Conservation (phyloP, 1,284 basidiomycete genomes). For the Wolfiporia cocos region DNA sequence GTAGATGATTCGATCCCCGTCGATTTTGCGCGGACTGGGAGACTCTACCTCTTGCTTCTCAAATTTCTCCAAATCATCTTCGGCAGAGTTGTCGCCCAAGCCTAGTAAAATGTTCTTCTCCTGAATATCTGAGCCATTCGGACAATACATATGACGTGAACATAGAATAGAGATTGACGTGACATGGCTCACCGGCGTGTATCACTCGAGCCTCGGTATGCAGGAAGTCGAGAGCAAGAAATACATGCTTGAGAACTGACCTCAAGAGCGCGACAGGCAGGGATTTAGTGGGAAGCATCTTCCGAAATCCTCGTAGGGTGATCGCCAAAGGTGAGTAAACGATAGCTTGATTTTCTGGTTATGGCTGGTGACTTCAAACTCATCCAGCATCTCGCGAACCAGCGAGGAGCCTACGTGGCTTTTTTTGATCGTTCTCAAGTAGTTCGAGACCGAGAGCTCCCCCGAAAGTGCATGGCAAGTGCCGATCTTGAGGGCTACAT, state of each 20-base stretch:
- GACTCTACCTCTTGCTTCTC: conserved; percentile 8
- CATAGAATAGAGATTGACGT: conserved; percentile 1
- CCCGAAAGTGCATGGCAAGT: conserved; percentile 6
- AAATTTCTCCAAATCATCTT: conserved; percentile 11
- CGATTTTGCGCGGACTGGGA: conserved; percentile 9
- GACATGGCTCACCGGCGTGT: conserved; percentile 14
- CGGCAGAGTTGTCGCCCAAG: conserved; percentile 5
- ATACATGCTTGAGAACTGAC: conserved; percentile 8
- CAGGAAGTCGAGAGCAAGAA: conserved; percentile 17
- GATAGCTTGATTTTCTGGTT: conserved; percentile 4
- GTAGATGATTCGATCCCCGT: conserved; percentile 11
- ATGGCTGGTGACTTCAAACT: conserved; percentile 10
- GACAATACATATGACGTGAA: neutral
- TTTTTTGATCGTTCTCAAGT: conserved; percentile 6
- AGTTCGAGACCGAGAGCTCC: conserved; percentile 6
- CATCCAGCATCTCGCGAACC: conserved; percentile 11
- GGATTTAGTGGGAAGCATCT: conserved; percentile 2
- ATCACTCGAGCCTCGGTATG: conserved; percentile 18
- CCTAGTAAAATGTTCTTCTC: conserved; percentile 12
- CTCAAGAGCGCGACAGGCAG: conserved; percentile 6
- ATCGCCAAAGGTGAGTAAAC: conserved; percentile 13
- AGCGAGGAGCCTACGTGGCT: conserved; percentile 2
- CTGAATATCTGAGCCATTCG: conserved; percentile 7
- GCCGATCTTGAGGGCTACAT: conserved; percentile 18
- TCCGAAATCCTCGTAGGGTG: conserved; percentile 10